Conservation (phyloP, 2,329 filamentous ascomycete species). For the Pseudocercospora fuligena region DNA sequence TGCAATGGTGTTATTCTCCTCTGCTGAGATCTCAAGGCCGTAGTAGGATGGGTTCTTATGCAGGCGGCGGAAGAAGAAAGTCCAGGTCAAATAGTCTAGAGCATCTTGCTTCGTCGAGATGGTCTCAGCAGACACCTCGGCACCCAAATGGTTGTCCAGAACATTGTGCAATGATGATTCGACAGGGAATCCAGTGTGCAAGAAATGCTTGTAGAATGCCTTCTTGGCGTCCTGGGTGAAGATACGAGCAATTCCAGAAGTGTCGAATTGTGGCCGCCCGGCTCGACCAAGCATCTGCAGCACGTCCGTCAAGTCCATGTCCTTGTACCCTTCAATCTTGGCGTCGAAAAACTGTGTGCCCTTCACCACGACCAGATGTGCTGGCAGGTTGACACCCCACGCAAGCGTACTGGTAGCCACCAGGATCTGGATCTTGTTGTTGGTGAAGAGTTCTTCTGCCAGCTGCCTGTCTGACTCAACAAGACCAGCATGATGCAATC, state of each 20-base stretch:
- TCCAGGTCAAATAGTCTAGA: slow-evolving; percentile 97
- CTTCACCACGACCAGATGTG: slow-evolving; percentile 96
- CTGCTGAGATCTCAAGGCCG: slow-evolving; percentile 87
- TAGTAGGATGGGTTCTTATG: slow-evolving; percentile 99
- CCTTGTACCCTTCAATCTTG: slow-evolving; percentile 95
- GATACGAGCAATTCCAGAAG: slow-evolving; percentile 92
- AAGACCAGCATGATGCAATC: slow-evolving; percentile 93
- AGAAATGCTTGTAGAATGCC: slow-evolving; percentile 98
- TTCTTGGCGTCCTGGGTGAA: slow-evolving; percentile 98
- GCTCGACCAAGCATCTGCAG: slow-evolving; percentile 97
- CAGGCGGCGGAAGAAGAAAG: slow-evolving; percentile 95
- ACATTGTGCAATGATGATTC: slow-evolving; percentile 96
- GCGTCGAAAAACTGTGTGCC: slow-evolving; percentile 98
- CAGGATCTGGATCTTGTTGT: slow-evolving; percentile 97
- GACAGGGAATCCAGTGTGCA: slow-evolving; percentile 96
- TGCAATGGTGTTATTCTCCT: slow-evolving; percentile 85
- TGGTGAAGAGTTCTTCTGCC: slow-evolving; percentile 90
- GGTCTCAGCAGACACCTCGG: slow-evolving; percentile 91
- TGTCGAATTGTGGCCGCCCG: slow-evolving; percentile 94
- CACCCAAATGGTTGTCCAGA: slow-evolving; percentile 93
- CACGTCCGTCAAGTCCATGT: slow-evolving; percentile 98
- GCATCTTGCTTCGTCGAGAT: slow-evolving; percentile 95
- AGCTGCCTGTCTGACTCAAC: slow-evolving; percentile 92
- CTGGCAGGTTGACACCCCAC: slow-evolving; percentile 97
- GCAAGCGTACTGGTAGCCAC: slow-evolving; percentile 95